Conservation (phyloP, 2,329 filamentous ascomycete genomes). For the Teratosphaeria gauchensis region DNA sequence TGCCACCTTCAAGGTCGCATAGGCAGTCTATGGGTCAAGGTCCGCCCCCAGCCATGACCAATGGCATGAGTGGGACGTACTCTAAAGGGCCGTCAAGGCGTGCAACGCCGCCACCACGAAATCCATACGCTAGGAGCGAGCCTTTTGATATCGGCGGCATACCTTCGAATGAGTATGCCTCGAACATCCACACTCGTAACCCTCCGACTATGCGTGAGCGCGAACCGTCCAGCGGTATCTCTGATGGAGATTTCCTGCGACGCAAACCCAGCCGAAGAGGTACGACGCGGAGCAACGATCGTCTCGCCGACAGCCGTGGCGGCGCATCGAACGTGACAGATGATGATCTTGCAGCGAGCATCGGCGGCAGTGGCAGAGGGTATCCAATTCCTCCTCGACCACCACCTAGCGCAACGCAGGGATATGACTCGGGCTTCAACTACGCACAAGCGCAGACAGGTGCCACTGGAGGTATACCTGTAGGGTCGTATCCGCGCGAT, state of each 20-base stretch:
- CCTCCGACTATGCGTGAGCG: background rate
- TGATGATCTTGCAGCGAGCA: background rate
- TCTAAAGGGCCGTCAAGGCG: slow-evolving; percentile 10
- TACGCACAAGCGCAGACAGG: background rate
- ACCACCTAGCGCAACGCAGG: slow-evolving; percentile 3
- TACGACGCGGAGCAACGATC: background rate
- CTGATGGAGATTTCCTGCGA: slow-evolving; percentile 1
- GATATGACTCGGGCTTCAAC: background rate
- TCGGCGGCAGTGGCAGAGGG: background rate
- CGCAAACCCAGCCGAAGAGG: slow-evolving; percentile 1
- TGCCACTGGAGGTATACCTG: background rate
- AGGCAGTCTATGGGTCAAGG: slow-evolving; percentile 9
- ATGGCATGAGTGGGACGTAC: slow-evolving; percentile 5
- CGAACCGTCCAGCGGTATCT: background rate
- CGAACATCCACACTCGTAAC: slow-evolving; percentile 14
- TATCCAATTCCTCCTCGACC: slow-evolving; percentile 9
- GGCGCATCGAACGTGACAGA: background rate
- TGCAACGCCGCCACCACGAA: slow-evolving; percentile 14
- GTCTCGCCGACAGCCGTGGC: background rate
- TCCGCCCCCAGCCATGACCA: slow-evolving; percentile 8
- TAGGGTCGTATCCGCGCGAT: background rate
- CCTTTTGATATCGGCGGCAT: slow-evolving; percentile 16
- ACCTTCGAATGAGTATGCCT: slow-evolving; percentile 15
- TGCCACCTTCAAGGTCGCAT: slow-evolving; percentile 13
- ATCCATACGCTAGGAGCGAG: slow-evolving; percentile 16